Conservation (phyloP, 495 filamentous ascomycete species). For the Aspergillus diversus region DNA sequence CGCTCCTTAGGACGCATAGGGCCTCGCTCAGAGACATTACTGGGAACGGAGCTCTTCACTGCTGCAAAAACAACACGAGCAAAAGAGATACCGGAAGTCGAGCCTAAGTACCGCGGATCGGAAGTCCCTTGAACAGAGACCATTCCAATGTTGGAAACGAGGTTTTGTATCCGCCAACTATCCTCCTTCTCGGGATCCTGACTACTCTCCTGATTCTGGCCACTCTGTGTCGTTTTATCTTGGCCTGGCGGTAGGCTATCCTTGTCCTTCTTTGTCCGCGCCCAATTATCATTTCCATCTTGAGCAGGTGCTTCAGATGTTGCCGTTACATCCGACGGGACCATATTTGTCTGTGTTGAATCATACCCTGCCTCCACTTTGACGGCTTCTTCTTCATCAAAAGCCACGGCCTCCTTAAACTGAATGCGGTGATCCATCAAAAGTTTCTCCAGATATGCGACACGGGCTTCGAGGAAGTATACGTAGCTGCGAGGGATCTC, state of each 20-base stretch:
- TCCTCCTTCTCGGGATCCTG: constrained; percentile 52
- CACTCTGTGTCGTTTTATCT: constrained; percentile 42
- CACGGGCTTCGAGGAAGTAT: constrained; percentile 86
- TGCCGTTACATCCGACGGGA: constrained; percentile 15
- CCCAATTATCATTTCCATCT: constrained; percentile 26
- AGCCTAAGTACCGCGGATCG: constrained; percentile 79
- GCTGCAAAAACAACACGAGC: constrained; percentile 93
- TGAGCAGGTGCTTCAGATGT: constrained; percentile 24
- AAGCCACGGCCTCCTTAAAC: constrained; percentile 74
- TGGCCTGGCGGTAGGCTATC: constrained; percentile 23
- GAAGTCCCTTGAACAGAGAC: constrained; percentile 76
- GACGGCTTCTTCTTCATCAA: constrained; percentile 63
- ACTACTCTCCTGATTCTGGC: constrained; percentile 27
- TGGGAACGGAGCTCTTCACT: constrained; percentile 78
- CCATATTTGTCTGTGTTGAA: constrained; percentile 25
- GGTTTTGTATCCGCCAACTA: constrained; percentile 65
- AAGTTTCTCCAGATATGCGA: constrained; percentile 80
- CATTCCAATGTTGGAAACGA: constrained; percentile 78
- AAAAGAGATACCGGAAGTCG: constrained; percentile 91
- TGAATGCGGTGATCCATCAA: constrained; percentile 69
- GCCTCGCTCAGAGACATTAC: constrained; percentile 60
- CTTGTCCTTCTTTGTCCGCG: constrained; percentile 33
- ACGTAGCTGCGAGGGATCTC: constrained; percentile 95
- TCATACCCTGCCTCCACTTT: constrained; percentile 42
- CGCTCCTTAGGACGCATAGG: constrained; percentile 52